A percentile compares a stretch with the other conserved stretches of the same genome.
phyloP scores from a whole-genome alignment of 345 rosid species.

The Pseudoturritis turrita region DNA sequence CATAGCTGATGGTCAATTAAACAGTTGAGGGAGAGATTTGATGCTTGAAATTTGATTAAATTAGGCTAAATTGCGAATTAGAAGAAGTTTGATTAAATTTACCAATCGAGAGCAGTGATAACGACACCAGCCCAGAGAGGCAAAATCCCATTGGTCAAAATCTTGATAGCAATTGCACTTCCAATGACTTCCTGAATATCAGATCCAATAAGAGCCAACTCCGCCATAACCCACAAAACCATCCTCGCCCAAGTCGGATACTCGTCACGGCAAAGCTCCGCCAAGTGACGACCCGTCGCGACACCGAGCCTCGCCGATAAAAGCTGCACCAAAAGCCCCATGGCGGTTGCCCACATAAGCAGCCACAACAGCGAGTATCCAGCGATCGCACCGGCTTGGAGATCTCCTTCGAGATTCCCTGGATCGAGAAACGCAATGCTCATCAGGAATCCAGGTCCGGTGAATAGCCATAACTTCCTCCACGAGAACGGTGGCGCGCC shows the following conservation, averaged over 20 bases:
- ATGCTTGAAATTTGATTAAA: not conserved
- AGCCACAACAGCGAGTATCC: slow-evolving; percentile 92
- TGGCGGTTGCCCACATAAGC: slow-evolving; percentile 91
- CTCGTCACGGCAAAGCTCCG: slow-evolving; percentile 89
- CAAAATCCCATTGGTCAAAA: slow-evolving; percentile 68
- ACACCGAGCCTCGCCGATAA: slow-evolving; percentile 88
- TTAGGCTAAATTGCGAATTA: not conserved
- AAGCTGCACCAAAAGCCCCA: slow-evolving; percentile 89
- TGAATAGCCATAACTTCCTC: slow-evolving; percentile 88
- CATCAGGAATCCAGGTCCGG: slow-evolving; percentile 93
- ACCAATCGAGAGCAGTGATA: slow-evolving; percentile 92
- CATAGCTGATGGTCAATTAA: not conserved
- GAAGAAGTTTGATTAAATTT: not conserved
- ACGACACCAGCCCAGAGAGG: slow-evolving; percentile 92
- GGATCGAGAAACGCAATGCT: slow-evolving; percentile 95
- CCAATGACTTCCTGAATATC: slow-evolving; percentile 97
- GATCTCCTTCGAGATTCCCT: slow-evolving; percentile 93
- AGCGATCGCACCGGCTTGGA: slow-evolving; percentile 91
- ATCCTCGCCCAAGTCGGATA: slow-evolving; percentile 80
- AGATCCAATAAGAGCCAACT: slow-evolving; percentile 83
- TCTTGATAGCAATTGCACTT: slow-evolving; percentile 86
- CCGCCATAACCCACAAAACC: slow-evolving; percentile 89
- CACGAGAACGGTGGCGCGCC: slow-evolving; percentile 79
- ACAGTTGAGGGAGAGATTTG: not conserved
- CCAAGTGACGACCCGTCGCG: slow-evolving; percentile 85